A percentile compares a stretch with the other conserved stretches of the same genome.
These are phyloP conservation scores for Ceratobasidium sp. DNA, from an alignment of 1,284 basidiomycete genomes.

Conservation along the genomic window DNA sequence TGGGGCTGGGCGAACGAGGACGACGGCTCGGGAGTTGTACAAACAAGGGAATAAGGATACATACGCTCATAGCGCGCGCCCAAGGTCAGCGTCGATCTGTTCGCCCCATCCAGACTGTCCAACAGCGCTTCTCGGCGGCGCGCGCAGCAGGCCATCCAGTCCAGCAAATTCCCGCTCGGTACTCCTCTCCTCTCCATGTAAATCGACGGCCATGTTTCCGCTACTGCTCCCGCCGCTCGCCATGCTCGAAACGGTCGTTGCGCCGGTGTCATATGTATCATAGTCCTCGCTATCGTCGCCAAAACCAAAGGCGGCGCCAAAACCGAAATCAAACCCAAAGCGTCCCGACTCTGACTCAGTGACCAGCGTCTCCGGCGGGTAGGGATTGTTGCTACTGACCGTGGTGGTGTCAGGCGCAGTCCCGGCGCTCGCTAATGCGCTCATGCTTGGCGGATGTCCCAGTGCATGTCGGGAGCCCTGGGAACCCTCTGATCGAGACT, in stretches of 20 bases:
- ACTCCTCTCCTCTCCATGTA: slow-evolving; percentile 21
- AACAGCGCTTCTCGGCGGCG: slow-evolving; percentile 35
- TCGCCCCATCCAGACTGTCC: slow-evolving; percentile 25
- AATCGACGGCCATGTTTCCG: slow-evolving; percentile 31
- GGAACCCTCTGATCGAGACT: slow-evolving; percentile 4
- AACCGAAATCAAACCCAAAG: slow-evolving; percentile 22
- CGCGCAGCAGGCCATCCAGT: slow-evolving; percentile 1
- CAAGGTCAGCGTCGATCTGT: background rate
- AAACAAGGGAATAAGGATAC: slow-evolving; percentile 1
- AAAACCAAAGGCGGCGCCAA: slow-evolving; percentile 7
- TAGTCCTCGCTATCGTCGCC: slow-evolving; percentile 29
- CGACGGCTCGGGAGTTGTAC: background rate
- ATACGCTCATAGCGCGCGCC: slow-evolving; percentile 4
- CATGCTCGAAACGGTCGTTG: slow-evolving; percentile 29
- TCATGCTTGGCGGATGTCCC: background rate
- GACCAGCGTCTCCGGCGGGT: slow-evolving; percentile 38
- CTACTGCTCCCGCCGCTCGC: slow-evolving; percentile 12
- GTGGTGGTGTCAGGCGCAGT: slow-evolving; percentile 36
- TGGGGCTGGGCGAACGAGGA: background rate
- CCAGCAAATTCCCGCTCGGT: slow-evolving; percentile 18
- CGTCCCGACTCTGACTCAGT: slow-evolving; percentile 37
- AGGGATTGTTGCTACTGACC: slow-evolving; percentile 41
- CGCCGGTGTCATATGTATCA: slow-evolving; percentile 23
- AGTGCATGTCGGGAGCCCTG: background rate
- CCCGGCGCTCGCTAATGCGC: slow-evolving; percentile 7